A percentile compares a stretch with the other conserved stretches of the same genome.
phyloP scores from a whole-genome alignment of 2,329 filamentous ascomycete species.

The Xylariaceae sp. region DNA sequence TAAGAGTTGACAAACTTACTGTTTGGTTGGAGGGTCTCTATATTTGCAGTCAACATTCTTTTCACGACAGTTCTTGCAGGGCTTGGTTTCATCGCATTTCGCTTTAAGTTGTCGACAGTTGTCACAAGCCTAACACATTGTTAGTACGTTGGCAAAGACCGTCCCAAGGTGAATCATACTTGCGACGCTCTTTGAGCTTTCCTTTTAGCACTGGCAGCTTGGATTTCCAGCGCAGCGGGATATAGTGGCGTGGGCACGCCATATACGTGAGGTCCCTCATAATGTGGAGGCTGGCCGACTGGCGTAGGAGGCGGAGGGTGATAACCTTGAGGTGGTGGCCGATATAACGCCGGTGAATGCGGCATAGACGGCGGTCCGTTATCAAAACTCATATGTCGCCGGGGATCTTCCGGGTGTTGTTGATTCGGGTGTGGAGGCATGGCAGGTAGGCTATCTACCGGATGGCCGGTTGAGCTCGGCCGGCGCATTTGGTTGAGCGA shows the following conservation, averaged over 20 bases:
- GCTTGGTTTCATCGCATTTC: constrained; percentile 84
- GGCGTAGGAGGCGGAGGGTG: constrained; percentile 29
- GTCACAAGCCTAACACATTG: constrained; percentile 69
- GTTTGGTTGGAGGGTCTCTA: constrained; percentile 84
- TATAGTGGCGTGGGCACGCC: constrained; percentile 33
- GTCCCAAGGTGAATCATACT: constrained; percentile 35
- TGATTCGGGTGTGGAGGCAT: constrained; percentile 32
- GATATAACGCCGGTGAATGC: constrained; percentile 37
- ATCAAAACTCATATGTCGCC: constrained; percentile 53
- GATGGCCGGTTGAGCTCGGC: constrained; percentile 48
- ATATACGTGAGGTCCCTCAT: constrained; percentile 36
- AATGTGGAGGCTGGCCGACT: constrained; percentile 27
- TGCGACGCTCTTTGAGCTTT: constrained; percentile 64
- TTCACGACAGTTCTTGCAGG: constrained; percentile 82
- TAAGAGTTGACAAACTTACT: constrained; percentile 53
- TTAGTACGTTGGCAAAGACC: constrained; percentile 10
- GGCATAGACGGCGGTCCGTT: constrained; percentile 42
- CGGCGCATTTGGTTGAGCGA: constrained; percentile 41
- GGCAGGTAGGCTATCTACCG: constrained; percentile 33
- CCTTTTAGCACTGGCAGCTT: constrained; percentile 47
- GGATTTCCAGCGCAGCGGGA: constrained; percentile 34
- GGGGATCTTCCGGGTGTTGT: constrained; percentile 43
- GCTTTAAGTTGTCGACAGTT: constrained; percentile 83
- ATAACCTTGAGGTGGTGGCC: constrained; percentile 25
- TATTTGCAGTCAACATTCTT: constrained; percentile 83